Evolutionary conservation across 192 early-diverging fungal species (phyloP).

Genomic region (Pilobolus umbonatus): DNA sequence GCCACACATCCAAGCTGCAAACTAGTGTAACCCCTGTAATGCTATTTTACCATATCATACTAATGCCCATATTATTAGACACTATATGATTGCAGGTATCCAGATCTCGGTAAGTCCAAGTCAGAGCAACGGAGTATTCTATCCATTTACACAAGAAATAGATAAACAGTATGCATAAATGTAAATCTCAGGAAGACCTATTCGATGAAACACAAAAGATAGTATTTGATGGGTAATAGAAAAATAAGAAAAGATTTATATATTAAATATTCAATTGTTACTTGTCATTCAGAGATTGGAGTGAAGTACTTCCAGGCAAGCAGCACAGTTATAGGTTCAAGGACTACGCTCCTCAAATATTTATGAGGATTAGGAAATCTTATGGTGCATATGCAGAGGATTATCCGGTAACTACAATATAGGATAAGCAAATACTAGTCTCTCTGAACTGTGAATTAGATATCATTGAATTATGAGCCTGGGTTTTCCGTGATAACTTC

Average conservation of each 20-base stretch:
- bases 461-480: slow-evolving; percentile 93
- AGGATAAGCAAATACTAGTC: background rate
- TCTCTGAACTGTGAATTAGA: slow-evolving; percentile 32
- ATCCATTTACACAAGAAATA: too few species aligned
- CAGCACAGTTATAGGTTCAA: slow-evolving; percentile 99
- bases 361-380: slow-evolving; percentile 80
- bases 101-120: too few species aligned
- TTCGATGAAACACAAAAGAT: slow-evolving; percentile 88
- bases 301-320: slow-evolving; percentile 91
- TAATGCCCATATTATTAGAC: too few species aligned
- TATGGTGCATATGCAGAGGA: slow-evolving; percentile 90
- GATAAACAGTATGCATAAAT: too few species aligned
- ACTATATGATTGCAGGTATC: too few species aligned
- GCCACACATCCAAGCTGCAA: too few species aligned
- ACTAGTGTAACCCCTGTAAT: too few species aligned
- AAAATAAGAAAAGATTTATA: background rate
- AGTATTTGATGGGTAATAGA: slow-evolving; percentile 85
- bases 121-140: too few species aligned
- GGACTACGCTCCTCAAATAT: slow-evolving; percentile 98
- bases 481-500: slow-evolving; percentile 92
- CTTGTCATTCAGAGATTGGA: slow-evolving; percentile 59
- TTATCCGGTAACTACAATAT: slow-evolving; percentile 65
- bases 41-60: too few species aligned
- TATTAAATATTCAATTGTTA: background rate
- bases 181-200: slow-evolving; percentile 51